Base-by-base conservation (phyloP, 1,139 yeast species). In the Scheffersomyces illinoinensis region DNA sequence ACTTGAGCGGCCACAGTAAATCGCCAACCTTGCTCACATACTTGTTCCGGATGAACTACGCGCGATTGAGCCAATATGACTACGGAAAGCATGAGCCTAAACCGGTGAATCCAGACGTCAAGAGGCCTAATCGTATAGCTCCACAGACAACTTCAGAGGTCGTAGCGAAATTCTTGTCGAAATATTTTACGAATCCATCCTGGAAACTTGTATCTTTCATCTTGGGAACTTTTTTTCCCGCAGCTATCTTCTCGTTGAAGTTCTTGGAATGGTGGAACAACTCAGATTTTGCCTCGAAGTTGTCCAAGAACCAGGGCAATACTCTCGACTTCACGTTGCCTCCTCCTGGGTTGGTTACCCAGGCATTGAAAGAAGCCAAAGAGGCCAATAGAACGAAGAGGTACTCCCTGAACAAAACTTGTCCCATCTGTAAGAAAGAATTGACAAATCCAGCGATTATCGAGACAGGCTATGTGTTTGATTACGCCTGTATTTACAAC, bases 191-290 rank as follows among this genome's bases (percentile, higher is more conserved):
- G 5, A 66, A 65, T 24, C 89, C 88, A 2, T 57, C 82, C 1
- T 76, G 82, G 73, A 74, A 68, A 50, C 55, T 76, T 1, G 61
- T 81, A 4, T 75, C 81, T 48, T 70, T 79, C 18, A 57, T 80
- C 1, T 55, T 71, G 48, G 87, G 84, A 43, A 85, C 85, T 1
- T 78, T 90, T 46, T 86, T 95, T 75, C 98, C 98, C 0, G 83
- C 90, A 0, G 91, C 97, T 2, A 90, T 95, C 60, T 93, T 95
- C 71, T 71, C 90, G 47, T 81, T 95, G 63, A 92, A 93, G 73
- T 92, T 95, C 66, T 81, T 93, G 56, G 98, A 95, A 72, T 93
- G 98, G 98, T 93, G 97, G 97, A 88, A 89, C 62, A 85, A 91
- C 53, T 87, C 93, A 19, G 92, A 90, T 62, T 84, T 92, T 67